Base-by-base conservation (phyloP, 768 basidiomycete species). In the Omphalotus guepiniiformis region DNA sequence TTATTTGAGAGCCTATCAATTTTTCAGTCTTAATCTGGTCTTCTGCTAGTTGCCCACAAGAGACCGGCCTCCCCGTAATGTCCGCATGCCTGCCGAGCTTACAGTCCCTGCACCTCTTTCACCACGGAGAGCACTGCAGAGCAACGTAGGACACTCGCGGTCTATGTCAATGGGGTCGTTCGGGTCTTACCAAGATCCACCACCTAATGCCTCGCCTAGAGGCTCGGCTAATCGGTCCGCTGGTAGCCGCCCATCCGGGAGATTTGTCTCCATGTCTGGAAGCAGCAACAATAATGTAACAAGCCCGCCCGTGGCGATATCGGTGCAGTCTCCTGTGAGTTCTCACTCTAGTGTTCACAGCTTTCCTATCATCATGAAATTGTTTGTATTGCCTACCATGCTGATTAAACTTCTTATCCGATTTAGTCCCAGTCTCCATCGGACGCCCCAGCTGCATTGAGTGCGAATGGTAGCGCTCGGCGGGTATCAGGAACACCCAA, bases 61-160 rank as follows among this genome's bases (percentile, higher is more conserved):
- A 37, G 50, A 49, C 32, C 47, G 48, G 7, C 54, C 53, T 6
- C 53, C 53, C 34, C 30, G 56, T 21, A 48, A 57, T 28, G 51
- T 55, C 21, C 52, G 52, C 26, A 13, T 40, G 5, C 56, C 56
- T 22, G 26, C 26, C 1, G 35, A 52, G 0, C 52, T 55, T 3
- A 53, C 45, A 11, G 32, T 55, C 21, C 56, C 56, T 19, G 19
- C 54, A 34, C 50, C 45, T 37, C 35, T 58, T 19, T 53, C 54
- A 35, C 54, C 54, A 0, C 46, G 26, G 35, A 16, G 35, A 6
- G 25, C 5, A 19, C 35, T 29, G 5, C 30, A 39, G 8, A 4
- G 9, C 6, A 21, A 38, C 1, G 8, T 3, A 11, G 19, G 38
- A 38, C 36, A 30, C 22, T 36, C 37, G 4, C 36, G 46, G 22